These are phyloP conservation scores for Coemansia sp. DNA, from an alignment of 371 early-diverging fungal genomes.

Conservation along the genomic window DNA sequence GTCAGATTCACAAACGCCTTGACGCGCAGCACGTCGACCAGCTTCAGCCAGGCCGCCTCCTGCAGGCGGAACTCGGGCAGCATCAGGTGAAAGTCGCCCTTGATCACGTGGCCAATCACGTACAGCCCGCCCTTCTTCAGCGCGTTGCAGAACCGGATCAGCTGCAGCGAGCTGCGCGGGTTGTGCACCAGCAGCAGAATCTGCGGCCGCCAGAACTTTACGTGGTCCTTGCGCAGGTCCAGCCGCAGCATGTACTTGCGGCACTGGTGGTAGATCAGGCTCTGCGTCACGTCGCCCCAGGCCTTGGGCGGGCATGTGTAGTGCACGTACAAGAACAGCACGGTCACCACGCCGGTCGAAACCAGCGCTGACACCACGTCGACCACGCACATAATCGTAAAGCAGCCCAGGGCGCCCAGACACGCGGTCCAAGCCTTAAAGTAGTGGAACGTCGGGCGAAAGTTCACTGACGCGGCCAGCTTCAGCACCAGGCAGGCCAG, in stretches of 20 bases:
- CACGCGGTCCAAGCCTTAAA: slow-evolving; percentile 63
- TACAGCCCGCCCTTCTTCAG: slow-evolving; percentile 67
- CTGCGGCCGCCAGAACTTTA: slow-evolving; percentile 70
- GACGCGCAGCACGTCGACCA: slow-evolving; percentile 56
- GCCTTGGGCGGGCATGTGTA: slow-evolving; percentile 59
- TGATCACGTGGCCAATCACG: slow-evolving; percentile 60
- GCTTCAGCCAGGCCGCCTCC: slow-evolving; percentile 56
- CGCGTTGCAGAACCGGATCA: slow-evolving; percentile 63
- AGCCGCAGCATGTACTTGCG: slow-evolving; percentile 64
- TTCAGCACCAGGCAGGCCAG: slow-evolving; percentile 63
- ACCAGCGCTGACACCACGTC: slow-evolving; percentile 53
- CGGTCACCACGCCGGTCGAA: slow-evolving; percentile 51
- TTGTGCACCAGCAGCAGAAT: slow-evolving; percentile 60
- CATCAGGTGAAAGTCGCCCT: slow-evolving; percentile 53
- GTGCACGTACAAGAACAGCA: slow-evolving; percentile 60
- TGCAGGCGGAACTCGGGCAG: slow-evolving; percentile 53
- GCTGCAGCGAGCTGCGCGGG: slow-evolving; percentile 53
- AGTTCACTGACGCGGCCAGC: slow-evolving; percentile 63
- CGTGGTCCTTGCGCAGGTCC: slow-evolving; percentile 60
- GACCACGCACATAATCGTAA: slow-evolving; percentile 57
- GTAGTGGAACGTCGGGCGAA: slow-evolving; percentile 63
- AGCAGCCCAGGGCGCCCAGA: slow-evolving; percentile 54
- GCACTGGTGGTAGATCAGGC: slow-evolving; percentile 67
- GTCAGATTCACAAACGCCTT: slow-evolving; percentile 64
- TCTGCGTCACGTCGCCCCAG: slow-evolving; percentile 68